Evolutionary conservation across 805 yeast species (phyloP).

Genomic region (Ogataea ganodermae): DNA sequence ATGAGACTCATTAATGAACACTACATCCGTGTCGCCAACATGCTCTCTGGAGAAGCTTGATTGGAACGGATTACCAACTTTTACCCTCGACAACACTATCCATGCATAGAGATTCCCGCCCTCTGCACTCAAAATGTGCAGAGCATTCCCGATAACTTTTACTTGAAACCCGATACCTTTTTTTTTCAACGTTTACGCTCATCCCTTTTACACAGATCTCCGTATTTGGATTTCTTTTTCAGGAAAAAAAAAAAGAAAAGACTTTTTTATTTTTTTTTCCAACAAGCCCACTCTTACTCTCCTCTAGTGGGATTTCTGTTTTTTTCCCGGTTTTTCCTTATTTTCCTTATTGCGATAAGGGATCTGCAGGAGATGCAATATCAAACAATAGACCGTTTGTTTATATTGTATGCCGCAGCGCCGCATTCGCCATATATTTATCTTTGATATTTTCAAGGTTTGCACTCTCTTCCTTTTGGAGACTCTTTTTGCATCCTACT

Average conservation of each 20-base stretch:
- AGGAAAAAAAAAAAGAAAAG: background rate
- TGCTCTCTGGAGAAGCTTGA: constrained; percentile 9
- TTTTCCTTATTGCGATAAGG: background rate
- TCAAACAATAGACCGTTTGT: background rate
- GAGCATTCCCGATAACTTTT: background rate
- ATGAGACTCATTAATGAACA: constrained; percentile 16
- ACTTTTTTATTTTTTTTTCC: background rate
- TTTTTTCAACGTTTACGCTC: background rate
- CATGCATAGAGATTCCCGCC: background rate
- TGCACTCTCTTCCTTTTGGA: background rate
- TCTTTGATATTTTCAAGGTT: background rate
- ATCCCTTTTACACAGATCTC: background rate
- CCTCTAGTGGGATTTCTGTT: constrained; percentile 1
- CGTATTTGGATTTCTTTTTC: background rate
- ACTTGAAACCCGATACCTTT: background rate
- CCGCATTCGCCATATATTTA: background rate
- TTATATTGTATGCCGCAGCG: background rate
- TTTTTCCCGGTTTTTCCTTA: background rate
- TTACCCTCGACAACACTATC: background rate
- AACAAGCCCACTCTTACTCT: too few relatives aligned
- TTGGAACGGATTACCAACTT: background rate
- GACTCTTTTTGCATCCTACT: background rate
- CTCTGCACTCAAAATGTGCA: background rate
- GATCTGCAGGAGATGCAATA: background rate
- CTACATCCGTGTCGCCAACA: constrained; percentile 12